Evolutionary conservation across 139 green algal genomes (phyloP).

Genomic region (Ettlia oleoabundans): DNA sequence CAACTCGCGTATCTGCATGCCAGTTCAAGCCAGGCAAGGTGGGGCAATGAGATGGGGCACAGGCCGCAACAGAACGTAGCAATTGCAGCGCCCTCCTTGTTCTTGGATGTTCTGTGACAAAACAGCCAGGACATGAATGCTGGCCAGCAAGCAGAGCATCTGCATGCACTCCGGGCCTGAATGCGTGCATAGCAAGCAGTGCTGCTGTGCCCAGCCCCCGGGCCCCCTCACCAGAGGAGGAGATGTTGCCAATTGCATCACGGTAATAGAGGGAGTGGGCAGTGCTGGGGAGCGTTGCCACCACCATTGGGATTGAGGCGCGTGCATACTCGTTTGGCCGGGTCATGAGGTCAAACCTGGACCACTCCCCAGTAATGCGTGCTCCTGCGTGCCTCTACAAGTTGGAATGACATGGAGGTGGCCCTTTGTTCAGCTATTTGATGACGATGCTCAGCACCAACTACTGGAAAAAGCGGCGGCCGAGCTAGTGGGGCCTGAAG

Average conservation of each 20-base stretch:
- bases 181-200: too few species aligned
- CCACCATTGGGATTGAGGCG: slow-evolving; percentile 40
- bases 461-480: too few species aligned
- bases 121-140: too few species aligned
- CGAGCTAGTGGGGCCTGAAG: too few species aligned
- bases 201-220: too few species aligned
- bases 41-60: neutral
- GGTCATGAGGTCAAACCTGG: slow-evolving; percentile 60
- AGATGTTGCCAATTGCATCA: slow-evolving; percentile 94
- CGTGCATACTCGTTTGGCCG: slow-evolving; percentile 13
- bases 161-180: too few species aligned
- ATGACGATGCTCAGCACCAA: too few species aligned
- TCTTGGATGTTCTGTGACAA: too few species aligned
- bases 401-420: neutral
- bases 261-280: slow-evolving; percentile 82
- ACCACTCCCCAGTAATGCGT: slow-evolving; percentile 62
- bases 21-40: neutral
- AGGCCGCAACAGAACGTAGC: neutral
- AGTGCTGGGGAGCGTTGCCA: slow-evolving; percentile 59
- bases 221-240: slow-evolving; percentile 67
- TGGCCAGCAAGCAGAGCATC: too few species aligned
- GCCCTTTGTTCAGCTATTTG: too few species aligned
- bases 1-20: neutral
- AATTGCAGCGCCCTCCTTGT: too few species aligned
- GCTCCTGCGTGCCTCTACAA: slow-evolving; percentile 34